Evolutionary conservation across 2,329 filamentous ascomycete species (phyloP), one percentile per base, ranked within the genome.

Genomic region (Penicillium aurantiogriseum): DNA sequence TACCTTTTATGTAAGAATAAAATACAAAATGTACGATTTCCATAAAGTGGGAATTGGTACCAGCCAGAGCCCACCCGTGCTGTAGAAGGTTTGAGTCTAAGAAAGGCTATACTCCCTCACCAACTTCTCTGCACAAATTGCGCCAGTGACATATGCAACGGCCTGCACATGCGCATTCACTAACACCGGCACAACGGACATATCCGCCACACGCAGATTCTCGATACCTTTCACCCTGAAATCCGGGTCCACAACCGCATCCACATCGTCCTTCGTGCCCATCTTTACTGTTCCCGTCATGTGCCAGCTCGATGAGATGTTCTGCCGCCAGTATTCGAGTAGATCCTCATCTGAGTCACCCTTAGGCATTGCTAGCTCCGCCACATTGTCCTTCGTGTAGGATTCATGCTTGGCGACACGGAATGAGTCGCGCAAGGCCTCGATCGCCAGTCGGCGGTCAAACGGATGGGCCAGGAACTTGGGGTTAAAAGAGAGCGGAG

Each of bases 221-320:
- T 78, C 64, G 38, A 78, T 65, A 1, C 76, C 77, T 17, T 69
- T 63, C 6, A 79, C 66, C 25, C 67, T 69, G 63, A 77, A 79
- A 15, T 71, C 58, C 0, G 63, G 72, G 64, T 85, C 81, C 4
- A 85, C 81, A 29, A 75, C 80, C 0, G 80, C 79, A 35, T 77
- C 75, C 0, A 57, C 53, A 13, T 81, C 79, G 1, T 68, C 75
- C 0, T 58, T 52, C 60, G 71, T 77, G 0, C 84, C 84, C 84
- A 87, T 87, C 66, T 80, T 81, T 13, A 77, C 77, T 0, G 84
- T 87, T 0, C 82, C 81, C 1, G 76, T 81, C 79, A 79, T 84
- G 66, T 82, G 83, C 81, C 78, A 85, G 59, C 75, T 82, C 1
- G 77, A 81, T 33, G 69, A 75, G 33, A 77, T 74, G 23, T 71